These are phyloP conservation scores for Hypomyces perniciosus DNA, from an alignment of 2,329 filamentous ascomycete species.

Conservation along the genomic window DNA sequence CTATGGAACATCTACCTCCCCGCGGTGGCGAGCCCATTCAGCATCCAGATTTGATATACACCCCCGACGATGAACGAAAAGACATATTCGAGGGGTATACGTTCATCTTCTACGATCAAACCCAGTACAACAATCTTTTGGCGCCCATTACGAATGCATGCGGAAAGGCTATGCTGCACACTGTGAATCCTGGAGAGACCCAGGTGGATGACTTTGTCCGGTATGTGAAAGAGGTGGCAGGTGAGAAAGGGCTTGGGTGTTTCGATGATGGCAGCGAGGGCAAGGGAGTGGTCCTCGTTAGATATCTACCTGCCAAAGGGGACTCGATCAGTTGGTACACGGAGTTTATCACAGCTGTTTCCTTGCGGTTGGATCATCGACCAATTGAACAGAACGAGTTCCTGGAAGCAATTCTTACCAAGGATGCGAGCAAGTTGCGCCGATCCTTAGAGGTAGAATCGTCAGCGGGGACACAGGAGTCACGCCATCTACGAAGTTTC, in stretches of 20 bases:
- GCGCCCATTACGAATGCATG: slow-evolving; percentile 70
- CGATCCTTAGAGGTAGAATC: slow-evolving; percentile 54
- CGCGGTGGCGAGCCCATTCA: slow-evolving; percentile 69
- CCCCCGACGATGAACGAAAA: slow-evolving; percentile 58
- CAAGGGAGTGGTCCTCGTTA: slow-evolving; percentile 72
- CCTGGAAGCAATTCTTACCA: slow-evolving; percentile 78
- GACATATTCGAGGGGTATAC: slow-evolving; percentile 81
- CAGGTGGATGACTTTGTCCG: slow-evolving; percentile 68
- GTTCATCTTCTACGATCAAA: slow-evolving; percentile 76
- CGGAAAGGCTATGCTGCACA: slow-evolving; percentile 71
- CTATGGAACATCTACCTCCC: slow-evolving; percentile 65
- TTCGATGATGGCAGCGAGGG: slow-evolving; percentile 59
- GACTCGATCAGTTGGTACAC: slow-evolving; percentile 59
- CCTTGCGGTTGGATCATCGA: slow-evolving; percentile 68
- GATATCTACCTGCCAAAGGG: slow-evolving; percentile 56
- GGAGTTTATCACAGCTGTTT: slow-evolving; percentile 62
- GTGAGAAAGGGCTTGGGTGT: slow-evolving; percentile 63
- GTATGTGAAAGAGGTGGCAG: slow-evolving; percentile 68
- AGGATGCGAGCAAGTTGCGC: slow-evolving; percentile 67
- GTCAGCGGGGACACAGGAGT: slow-evolving; percentile 18
- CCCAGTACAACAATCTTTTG: slow-evolving; percentile 70
- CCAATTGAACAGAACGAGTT: slow-evolving; percentile 88
- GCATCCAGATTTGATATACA: slow-evolving; percentile 62
- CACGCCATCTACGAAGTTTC: background rate
- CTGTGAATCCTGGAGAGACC: slow-evolving; percentile 57